Base-by-base conservation (phyloP, 768 basidiomycete species). In the Galerina marginata region DNA sequence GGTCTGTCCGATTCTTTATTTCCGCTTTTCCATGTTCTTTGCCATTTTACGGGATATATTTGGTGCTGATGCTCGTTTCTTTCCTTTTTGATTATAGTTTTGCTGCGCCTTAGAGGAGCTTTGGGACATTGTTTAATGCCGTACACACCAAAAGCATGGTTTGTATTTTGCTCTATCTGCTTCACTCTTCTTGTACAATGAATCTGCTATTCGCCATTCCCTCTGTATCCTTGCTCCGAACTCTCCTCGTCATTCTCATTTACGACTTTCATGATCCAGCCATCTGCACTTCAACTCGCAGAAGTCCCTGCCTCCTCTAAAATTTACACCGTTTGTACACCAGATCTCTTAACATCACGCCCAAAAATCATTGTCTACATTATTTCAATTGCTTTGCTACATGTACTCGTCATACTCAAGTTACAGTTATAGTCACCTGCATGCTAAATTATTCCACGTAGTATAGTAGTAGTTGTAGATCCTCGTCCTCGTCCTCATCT, bases 91-190 rank as follows among this genome's bases (percentile, higher is more conserved):
- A 52, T 40, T 51, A 37, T 65, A 95, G 92, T 93, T 95, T 73
- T 94, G 92, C 71, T 94, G 93, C 69, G 89, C 91, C 3, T 78
- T 96, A 54, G 96, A 99, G 78, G 96, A 99, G 62, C 82, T 97
- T 53, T 96, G 95, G 95, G 93, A 95, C 72, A 88, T 97, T 69
- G 84, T 95, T 54, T 95, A 77, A 80, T 49, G 20, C 6, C 39
- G 38, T 50, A 4, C 29, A 33, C 7, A 33, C 2, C 29, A 49
- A 58, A 12, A 52, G 10, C 25, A 16, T 20, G 9, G 11, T 26
- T 25, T 39, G 36, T 23, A 23, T 6, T 7, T 23, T 39, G 11
- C 15, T 14, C 39, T 2, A 20, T 20, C 20, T 20, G 20, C 20
- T 20, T 20, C 2, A 20, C 20, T 20, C 20, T 51, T 51, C 23